Conservation (phyloP, 345 rosid genomes). For the Hibiscus syriacus region DNA sequence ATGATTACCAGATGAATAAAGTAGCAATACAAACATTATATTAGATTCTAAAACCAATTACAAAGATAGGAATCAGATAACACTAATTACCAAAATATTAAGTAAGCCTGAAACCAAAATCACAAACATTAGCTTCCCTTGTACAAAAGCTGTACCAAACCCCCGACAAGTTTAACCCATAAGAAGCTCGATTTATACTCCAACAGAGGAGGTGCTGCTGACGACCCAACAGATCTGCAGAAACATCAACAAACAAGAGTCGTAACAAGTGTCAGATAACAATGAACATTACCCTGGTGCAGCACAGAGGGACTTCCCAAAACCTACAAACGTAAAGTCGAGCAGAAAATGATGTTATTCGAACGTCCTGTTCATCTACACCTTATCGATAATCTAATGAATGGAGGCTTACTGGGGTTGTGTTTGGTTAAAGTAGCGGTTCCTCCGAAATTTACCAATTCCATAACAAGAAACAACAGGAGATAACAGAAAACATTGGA, state of each 20-base stretch:
- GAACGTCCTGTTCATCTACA: no score
- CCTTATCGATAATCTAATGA: no score
- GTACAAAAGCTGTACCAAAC: constrained; percentile 34
- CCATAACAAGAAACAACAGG: no score
- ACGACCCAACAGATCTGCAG: constrained; percentile 34
- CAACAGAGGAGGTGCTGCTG: background rate
- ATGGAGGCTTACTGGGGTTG: constrained; percentile 61
- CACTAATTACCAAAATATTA: background rate
- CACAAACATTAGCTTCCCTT: constrained; percentile 29
- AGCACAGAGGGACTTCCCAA: constrained; percentile 36
- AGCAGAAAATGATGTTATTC: background rate
- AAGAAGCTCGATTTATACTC: constrained; percentile 5
- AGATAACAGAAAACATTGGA: no score
- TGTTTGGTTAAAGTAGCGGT: no score
- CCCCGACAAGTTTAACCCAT: constrained; percentile 19
- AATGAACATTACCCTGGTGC: constrained; percentile 36
- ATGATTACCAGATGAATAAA: no score
- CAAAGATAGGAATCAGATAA: constrained; percentile 22
- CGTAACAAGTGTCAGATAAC: background rate
- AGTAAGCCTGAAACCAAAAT: background rate
- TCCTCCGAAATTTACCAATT: constrained; percentile 28
- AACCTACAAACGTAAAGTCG: constrained; percentile 13
- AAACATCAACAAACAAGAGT: background rate
- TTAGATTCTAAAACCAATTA: constrained; percentile 28
- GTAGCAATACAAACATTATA: background rate